Conservation (phyloP, 75 land plant genomes). For the Picea glauca region DNA sequence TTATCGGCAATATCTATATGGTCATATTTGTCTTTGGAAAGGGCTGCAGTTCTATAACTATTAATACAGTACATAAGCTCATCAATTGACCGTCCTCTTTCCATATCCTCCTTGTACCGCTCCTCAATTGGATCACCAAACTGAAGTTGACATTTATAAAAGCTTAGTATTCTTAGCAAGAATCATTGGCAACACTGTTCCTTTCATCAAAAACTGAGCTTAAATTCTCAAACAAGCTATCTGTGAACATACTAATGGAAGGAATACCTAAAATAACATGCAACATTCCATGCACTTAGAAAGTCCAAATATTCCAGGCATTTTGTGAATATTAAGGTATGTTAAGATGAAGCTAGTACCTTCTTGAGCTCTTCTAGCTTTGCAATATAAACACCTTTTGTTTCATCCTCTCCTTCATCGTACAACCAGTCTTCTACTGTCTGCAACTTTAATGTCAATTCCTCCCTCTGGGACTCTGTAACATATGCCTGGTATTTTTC, state of each 20-base stretch:
- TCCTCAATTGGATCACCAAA: conserved; percentile 88
- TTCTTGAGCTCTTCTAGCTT: conserved; percentile 82
- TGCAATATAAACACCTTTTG: conserved; percentile 81
- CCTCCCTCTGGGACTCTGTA: conserved; percentile 54
- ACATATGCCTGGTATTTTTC: conserved; percentile 78
- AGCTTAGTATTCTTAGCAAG: not conserved
- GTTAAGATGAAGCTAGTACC: conserved; percentile 22
- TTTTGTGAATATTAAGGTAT: not conserved
- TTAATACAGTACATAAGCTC: conserved; percentile 72
- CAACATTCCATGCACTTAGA: not conserved
- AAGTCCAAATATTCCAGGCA: not conserved
- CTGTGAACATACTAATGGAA: not conserved
- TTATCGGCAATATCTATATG: conserved; percentile 51
- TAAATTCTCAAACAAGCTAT: not conserved
- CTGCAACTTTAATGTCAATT: conserved; percentile 55
- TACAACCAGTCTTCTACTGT: conserved; percentile 93
- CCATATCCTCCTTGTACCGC: conserved; percentile 67
- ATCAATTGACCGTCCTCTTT: conserved; percentile 57
- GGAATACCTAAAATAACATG: not conserved
- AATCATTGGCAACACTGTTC: not conserved
- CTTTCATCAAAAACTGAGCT: not conserved
- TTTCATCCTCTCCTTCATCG: conserved; percentile 95
- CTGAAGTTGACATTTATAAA: conserved; percentile 31
- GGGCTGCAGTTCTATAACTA: conserved; percentile 83
- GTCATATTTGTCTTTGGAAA: conserved; percentile 51